phyloP scores from a whole-genome alignment of 495 filamentous ascomycete genomes.

The Pseudevernia furfuracea region DNA sequence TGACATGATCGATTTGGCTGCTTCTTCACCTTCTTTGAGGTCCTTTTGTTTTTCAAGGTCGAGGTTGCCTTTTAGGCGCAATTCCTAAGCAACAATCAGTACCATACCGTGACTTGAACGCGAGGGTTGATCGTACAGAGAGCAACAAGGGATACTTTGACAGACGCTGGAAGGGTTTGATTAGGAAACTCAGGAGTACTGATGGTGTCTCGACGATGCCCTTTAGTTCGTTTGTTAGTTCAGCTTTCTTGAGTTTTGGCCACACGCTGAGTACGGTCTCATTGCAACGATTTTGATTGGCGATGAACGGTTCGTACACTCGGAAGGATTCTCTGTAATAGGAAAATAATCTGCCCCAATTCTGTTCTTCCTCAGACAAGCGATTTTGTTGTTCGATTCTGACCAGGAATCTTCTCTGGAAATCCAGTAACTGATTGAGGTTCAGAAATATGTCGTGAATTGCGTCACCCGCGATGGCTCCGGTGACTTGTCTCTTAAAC shows the following conservation, averaged over 20 bases:
- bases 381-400: conserved; percentile 92
- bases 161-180: conserved; percentile 93
- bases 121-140: conserved; percentile 49
- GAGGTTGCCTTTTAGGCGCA: conserved; percentile 70
- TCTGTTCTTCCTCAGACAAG: conserved; percentile 64
- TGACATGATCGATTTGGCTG: conserved; percentile 67
- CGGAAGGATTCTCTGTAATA: conserved; percentile 71
- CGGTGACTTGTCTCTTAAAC: conserved; percentile 85
- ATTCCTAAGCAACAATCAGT: conserved; percentile 48
- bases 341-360: conserved; percentile 85
- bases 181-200: conserved; percentile 73
- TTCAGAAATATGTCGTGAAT: conserved; percentile 96
- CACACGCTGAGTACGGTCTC: conserved; percentile 42
- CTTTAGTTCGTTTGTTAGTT: conserved; percentile 47
- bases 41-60: conserved; percentile 61
- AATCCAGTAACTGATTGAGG: conserved; percentile 87
- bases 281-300: conserved; percentile 65
- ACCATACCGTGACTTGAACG: background rate
- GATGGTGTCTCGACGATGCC: conserved; percentile 56
- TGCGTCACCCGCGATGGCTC: conserved; percentile 78
- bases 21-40: conserved; percentile 61
- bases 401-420: conserved; percentile 89
- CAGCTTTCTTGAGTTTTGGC: conserved; percentile 49
- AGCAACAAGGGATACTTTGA: conserved; percentile 90
- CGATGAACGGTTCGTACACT: conserved; percentile 93